phyloP scores from a whole-genome alignment of 495 filamentous ascomycete species.

The Talaromyces ruber region DNA sequence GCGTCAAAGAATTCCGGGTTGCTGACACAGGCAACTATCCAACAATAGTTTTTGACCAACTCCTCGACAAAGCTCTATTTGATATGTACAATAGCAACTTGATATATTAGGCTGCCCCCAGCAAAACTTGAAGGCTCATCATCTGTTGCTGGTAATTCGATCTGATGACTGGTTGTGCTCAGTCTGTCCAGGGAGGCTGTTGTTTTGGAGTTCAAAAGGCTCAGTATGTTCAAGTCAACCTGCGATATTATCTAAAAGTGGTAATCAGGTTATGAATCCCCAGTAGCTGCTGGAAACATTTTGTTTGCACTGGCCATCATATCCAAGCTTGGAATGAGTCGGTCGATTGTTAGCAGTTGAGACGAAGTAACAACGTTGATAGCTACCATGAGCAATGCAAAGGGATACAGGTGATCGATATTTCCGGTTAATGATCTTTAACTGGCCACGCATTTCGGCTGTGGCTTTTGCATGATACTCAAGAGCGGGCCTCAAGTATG shows the following conservation, averaged over 20 bases:
- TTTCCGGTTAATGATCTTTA: neutral
- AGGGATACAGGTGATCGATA: neutral
- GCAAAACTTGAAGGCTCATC: neutral
- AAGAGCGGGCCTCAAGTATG: neutral
- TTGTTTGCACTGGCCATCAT: neutral
- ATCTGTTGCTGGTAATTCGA: neutral
- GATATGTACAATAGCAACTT: neutral
- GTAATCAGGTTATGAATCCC: neutral
- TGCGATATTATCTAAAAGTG: neutral
- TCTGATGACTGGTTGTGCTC: neutral
- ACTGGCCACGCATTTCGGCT: neutral
- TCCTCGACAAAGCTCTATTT: conserved; percentile 3
- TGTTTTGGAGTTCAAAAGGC: neutral
- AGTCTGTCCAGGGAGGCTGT: neutral
- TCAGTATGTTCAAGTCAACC: neutral
- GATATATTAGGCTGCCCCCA: neutral
- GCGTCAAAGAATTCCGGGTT: neutral
- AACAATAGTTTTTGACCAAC: neutral
- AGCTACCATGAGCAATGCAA: neutral
- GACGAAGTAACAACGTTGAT: neutral
- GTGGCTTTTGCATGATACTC: neutral
- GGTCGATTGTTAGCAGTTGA: neutral
- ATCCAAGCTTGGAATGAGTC: neutral
- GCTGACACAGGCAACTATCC: neutral
- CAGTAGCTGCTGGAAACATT: neutral